Evolutionary conservation across 2,329 filamentous ascomycete species (phyloP), one percentile per base, ranked within the genome.

Genomic region (Ilyonectria sp.): DNA sequence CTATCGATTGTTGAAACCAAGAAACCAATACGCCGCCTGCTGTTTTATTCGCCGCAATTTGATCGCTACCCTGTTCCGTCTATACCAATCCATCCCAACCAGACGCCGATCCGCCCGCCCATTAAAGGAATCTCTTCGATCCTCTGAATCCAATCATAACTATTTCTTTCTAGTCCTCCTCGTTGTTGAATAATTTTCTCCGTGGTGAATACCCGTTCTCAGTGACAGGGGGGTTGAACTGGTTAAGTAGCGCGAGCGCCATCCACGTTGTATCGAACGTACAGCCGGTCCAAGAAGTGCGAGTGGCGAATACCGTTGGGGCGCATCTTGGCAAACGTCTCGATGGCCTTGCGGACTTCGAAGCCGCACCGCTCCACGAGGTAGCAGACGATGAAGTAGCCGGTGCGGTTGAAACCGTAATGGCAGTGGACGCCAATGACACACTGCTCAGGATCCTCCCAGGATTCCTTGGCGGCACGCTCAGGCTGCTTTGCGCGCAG

Each of bases 321-420:
- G 60, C 95, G 85, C 63, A 89, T 89, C 71, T 82, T 82, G 19
- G 90, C 90, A 82, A 98, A 98, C 67, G 90, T 87, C 59, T 93
- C 90, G 67, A 98, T 90, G 1, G 95, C 95, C 61, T 92, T 90
- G 74, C 93, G 88, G 2, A 97, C 88, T 23, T 83, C 84, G 75
- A 89, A 95, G 0, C 89, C 91, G 72, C 92, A 88, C 53, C 90
- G 86, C 82, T 98, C 94, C 15, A 98, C 91, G n/a, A 98, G 84
- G 77, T 98, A 98, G 76, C 91, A 94, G 35, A 94, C 92, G 57
- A 98, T 90, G 77, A 98, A 93, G 79, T 95, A 97, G 0, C 95
- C 95, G 0, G 95, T 98, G 23, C 95, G 89, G 79, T 98, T 98
- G 83, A 97, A 98, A 0, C 95, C 95, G 74, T 98, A 98, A 77